phyloP scores from a whole-genome alignment of 306 rosid species.

The Trifolium dubium region DNA sequence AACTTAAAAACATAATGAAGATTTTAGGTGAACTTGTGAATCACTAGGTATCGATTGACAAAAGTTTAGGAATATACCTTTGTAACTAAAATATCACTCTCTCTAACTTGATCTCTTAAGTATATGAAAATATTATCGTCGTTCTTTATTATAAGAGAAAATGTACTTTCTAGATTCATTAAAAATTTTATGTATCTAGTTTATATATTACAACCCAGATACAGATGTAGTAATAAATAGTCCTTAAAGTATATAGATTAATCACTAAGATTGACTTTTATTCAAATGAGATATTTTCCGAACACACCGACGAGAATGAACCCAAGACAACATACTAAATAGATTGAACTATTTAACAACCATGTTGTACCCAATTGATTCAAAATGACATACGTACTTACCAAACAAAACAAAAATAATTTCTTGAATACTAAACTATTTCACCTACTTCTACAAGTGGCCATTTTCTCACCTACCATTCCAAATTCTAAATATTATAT shows the following conservation, averaged over 20 bases:
- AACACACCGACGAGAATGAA: too few species aligned
- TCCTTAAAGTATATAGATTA: too few species aligned
- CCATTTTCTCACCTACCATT: slow-evolving; percentile 42
- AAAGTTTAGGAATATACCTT: neutral
- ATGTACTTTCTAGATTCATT: too few species aligned
- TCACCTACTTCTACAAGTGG: slow-evolving; percentile 34
- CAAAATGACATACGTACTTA: neutral
- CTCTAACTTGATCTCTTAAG: neutral
- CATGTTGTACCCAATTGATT: neutral
- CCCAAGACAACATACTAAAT: neutral
- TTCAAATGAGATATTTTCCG: neutral
- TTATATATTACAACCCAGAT: too few species aligned
- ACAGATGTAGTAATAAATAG: neutral
- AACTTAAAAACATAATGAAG: slow-evolving; percentile 20
- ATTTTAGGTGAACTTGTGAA: neutral
- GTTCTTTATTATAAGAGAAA: too few species aligned
- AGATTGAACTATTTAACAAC: neutral
- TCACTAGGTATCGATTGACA: neutral
- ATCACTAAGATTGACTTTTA: neutral
- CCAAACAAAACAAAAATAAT: neutral
- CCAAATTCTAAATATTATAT: slow-evolving; percentile 28
- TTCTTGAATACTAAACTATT: slow-evolving; percentile 23
- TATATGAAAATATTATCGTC: neutral
- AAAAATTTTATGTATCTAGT: too few species aligned
- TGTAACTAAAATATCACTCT: neutral